Conservation (phyloP, 805 yeast genomes). For the Kodamaea nitidulidarum region DNA sequence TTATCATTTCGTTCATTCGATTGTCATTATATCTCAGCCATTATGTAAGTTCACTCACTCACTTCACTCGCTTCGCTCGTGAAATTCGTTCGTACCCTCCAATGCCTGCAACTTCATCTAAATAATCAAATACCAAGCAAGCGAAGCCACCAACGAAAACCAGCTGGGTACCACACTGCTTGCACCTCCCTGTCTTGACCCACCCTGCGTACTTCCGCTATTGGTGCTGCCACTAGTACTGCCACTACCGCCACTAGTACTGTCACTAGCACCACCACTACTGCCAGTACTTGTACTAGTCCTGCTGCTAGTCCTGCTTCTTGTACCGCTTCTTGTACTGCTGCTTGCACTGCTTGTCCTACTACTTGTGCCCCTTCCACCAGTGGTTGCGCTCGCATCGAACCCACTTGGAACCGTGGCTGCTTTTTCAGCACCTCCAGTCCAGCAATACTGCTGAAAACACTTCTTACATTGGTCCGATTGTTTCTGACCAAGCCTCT, state of each 20-base stretch:
- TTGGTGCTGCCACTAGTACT: not conserved
- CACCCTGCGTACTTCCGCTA: not conserved
- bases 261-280: not conserved
- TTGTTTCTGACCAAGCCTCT: slow-evolving; percentile 18
- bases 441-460: slow-evolving; percentile 21
- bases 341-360: too few relatives aligned
- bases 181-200: not conserved
- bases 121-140: too few relatives aligned
- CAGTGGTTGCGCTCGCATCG: not conserved
- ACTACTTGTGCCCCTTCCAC: not conserved
- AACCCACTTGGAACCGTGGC: slow-evolving; percentile 7
- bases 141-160: not conserved
- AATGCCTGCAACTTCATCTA: too few relatives aligned
- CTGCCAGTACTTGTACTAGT: slow-evolving; percentile 3
- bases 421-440: slow-evolving; percentile 15
- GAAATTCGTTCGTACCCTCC: too few relatives aligned
- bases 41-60: too few relatives aligned
- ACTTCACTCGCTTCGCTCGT: too few relatives aligned
- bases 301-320: not conserved
- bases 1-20: too few relatives aligned
- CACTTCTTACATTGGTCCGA: slow-evolving; percentile 20
- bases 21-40: not conserved
- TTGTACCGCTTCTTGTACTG: not conserved
- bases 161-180: not conserved
- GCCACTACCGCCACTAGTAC: not conserved